Evolutionary conservation across 2,329 filamentous ascomycete genomes (phyloP), one percentile per base, ranked within the genome.

Genomic region (Aspergillus sp.): DNA sequence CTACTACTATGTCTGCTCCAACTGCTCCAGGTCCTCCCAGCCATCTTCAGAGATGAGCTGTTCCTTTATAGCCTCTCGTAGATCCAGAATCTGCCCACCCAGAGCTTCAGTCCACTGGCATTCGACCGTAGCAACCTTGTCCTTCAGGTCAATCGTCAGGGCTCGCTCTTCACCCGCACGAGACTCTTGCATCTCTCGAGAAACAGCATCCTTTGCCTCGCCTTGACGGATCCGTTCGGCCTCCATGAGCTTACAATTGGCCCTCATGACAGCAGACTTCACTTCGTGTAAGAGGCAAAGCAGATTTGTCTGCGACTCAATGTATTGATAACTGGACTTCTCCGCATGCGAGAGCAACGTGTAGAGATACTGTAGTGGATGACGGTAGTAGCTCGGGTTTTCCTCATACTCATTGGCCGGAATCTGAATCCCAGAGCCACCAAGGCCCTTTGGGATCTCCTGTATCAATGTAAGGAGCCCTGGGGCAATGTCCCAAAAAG

Each of bases 401-500:
- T 97, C 93, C 3, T 84, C 82, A 52, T 85, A 86, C 66, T 98
- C 93, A 12, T 81, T 74, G 0, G 77, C 62, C 0, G 93, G 90
- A 37, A 97, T 90, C 55, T 86, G 79, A 38, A 95, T 78, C 19
- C 81, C 74, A 66, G 95, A 90, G 1, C 69, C 70, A 4, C 61
- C 54, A 27, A 78, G 61, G 26, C 68, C 55, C 1, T 68, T 62
- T 0, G 90, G 90, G 19, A 96, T 83, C 57, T 86, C 86, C 47
- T 95, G 87, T 8, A 95, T 77, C 37, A 97, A 74, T 11, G 83
- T 77, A 27, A 85, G 76, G 0, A 98, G 76, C 4, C 84, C 82
- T 3, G 93, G 93, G 1, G 90, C 91, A 57, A 97, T 95, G 61
- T 98, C 93, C 93, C 93, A 98, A 65, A 97, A 98, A 0, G 91